These are phyloP conservation scores for Hevea brasiliensis DNA, from an alignment of 345 rosid genomes.

Conservation along the genomic window DNA sequence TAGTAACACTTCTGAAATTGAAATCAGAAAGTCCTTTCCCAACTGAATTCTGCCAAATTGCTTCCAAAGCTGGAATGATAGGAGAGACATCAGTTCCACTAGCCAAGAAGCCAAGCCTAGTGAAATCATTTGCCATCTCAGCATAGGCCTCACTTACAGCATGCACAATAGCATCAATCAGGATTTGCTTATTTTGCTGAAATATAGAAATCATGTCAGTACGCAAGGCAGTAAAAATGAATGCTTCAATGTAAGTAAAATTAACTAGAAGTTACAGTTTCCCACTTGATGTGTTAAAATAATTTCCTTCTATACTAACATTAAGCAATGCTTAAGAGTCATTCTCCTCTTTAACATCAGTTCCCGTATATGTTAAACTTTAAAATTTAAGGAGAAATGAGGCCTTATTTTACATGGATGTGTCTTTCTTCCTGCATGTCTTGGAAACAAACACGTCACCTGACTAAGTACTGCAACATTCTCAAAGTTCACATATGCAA, in stretches of 20 bases:
- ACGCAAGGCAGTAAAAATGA: background rate
- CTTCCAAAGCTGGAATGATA: slow-evolving; percentile 93
- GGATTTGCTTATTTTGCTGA: slow-evolving; percentile 97
- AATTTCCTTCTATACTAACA: background rate
- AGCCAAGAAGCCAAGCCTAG: slow-evolving; percentile 98
- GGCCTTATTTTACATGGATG: background rate
- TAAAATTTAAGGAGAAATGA: background rate
- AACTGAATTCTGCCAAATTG: slow-evolving; percentile 94
- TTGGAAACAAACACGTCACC: slow-evolving; percentile 42
- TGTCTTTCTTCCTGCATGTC: slow-evolving; percentile 2
- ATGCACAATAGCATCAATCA: slow-evolving; percentile 97
- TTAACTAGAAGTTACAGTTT: slow-evolving; percentile 5
- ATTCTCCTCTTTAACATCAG: background rate
- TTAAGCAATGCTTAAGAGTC: background rate
- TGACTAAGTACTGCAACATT: slow-evolving; percentile 98
- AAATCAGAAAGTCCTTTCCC: slow-evolving; percentile 94
- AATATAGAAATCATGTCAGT: slow-evolving; percentile 28
- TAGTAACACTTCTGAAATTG: slow-evolving; percentile 91
- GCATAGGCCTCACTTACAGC: slow-evolving; percentile 96
- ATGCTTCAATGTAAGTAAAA: background rate
- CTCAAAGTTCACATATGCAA: slow-evolving; percentile 97
- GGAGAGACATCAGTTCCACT: slow-evolving; percentile 94
- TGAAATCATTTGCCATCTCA: slow-evolving; percentile 99
- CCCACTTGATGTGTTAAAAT: background rate
- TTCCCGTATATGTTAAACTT: background rate